These are phyloP conservation scores for Meyerozyma elateridarum DNA, from an alignment of 1,139 yeast species.

Conservation along the genomic window DNA sequence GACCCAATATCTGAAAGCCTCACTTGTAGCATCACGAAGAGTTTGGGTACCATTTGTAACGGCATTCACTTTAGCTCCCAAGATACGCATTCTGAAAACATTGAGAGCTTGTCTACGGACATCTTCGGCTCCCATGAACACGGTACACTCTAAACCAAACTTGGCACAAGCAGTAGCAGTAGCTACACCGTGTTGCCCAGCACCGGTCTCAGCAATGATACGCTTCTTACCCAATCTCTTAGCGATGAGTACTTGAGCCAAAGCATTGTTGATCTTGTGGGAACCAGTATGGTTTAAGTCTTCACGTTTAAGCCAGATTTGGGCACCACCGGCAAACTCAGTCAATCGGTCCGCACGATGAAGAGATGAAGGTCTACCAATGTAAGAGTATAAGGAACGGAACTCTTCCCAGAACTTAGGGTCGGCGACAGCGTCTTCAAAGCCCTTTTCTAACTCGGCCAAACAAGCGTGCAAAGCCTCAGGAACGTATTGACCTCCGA, in stretches of 20 bases:
- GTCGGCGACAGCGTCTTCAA: slow-evolving; percentile 83
- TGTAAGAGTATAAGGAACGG: slow-evolving; percentile 71
- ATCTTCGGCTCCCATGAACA: slow-evolving; percentile 99
- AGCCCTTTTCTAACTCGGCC: slow-evolving; percentile 81
- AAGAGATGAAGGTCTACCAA: slow-evolving; percentile 93
- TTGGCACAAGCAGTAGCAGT: slow-evolving; percentile 99
- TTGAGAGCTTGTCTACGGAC: slow-evolving; percentile 97
- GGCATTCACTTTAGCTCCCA: slow-evolving; percentile 93
- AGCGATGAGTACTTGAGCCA: slow-evolving; percentile 91
- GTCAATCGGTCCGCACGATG: slow-evolving; percentile 89
- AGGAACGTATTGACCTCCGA: slow-evolving; percentile 98
- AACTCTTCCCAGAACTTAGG: slow-evolving; percentile 92
- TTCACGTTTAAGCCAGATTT: slow-evolving; percentile 96
- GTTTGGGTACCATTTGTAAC: slow-evolving; percentile 95
- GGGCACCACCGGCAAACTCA: slow-evolving; percentile 92
- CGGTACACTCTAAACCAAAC: slow-evolving; percentile 92
- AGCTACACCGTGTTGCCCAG: slow-evolving; percentile 99
- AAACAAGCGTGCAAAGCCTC: slow-evolving; percentile 92
- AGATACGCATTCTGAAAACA: slow-evolving; percentile 93
- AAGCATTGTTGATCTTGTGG: slow-evolving; percentile 93
- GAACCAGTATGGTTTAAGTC: slow-evolving; percentile 98
- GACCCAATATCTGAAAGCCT: slow-evolving; percentile 96
- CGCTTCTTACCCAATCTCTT: slow-evolving; percentile 85
- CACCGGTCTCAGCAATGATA: slow-evolving; percentile 98
- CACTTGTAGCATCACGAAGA: slow-evolving; percentile 95